phyloP scores from a whole-genome alignment of 2,329 filamentous ascomycete species.

The Clonostachys byssicola region DNA sequence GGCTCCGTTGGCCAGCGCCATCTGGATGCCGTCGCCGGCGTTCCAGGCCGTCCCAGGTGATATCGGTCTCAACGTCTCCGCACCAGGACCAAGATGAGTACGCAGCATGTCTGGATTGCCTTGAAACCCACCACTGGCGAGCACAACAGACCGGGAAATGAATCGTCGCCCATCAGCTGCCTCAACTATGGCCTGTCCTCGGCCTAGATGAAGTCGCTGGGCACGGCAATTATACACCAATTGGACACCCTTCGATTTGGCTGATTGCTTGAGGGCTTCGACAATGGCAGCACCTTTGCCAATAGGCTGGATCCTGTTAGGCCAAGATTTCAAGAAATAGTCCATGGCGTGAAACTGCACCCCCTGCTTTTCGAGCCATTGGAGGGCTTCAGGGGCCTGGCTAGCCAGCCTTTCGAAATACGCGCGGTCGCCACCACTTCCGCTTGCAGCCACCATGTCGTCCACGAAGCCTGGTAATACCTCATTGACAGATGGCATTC shows the following conservation, averaged over 20 bases:
- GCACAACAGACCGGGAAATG: conserved; percentile 5
- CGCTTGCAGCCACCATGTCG: conserved; percentile 5
- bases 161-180: conserved; percentile 5
- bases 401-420: conserved; percentile 5
- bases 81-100: conserved; percentile 6
- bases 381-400: conserved; percentile 5
- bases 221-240: conserved; percentile 5
- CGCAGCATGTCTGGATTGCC: conserved; percentile 5
- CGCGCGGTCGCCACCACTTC: conserved; percentile 5
- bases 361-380: conserved; percentile 5
- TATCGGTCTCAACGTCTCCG: conserved; percentile 5
- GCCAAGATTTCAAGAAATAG: conserved; percentile 6
- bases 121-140: conserved; percentile 5
- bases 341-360: conserved; percentile 5
- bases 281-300: conserved; percentile 5
- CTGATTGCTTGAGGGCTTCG: conserved; percentile 5
- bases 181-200: conserved; percentile 5
- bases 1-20: conserved; percentile 5
- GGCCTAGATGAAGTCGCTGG: conserved; percentile 5
- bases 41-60: conserved; percentile 5
- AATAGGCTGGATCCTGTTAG: conserved; percentile 5
- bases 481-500: conserved; percentile 5
- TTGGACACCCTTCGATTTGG: conserved; percentile 6
- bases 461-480: conserved; percentile 5
- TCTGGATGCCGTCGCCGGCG: conserved; percentile 5